These are phyloP conservation scores for Didymella arachidicola DNA, from an alignment of 2,329 filamentous ascomycete genomes.

Conservation along the genomic window DNA sequence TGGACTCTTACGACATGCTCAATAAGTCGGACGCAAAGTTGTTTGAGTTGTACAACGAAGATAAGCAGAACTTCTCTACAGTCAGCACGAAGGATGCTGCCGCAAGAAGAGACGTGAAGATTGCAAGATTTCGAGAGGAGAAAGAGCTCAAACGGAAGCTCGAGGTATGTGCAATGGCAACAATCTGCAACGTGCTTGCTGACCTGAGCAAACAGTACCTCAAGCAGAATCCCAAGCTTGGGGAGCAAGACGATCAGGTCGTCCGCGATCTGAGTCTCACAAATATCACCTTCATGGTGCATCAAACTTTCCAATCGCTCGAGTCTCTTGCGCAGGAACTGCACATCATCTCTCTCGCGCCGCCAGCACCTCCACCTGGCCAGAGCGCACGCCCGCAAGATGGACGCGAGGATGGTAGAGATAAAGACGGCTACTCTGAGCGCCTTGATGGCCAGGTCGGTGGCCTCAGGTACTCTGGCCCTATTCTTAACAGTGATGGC, in stretches of 20 bases:
- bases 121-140: constrained; percentile 82
- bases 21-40: constrained; percentile 69
- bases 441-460: constrained; percentile 69
- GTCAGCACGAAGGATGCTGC: constrained; percentile 71
- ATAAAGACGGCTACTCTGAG: constrained; percentile 69
- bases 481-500: constrained; percentile 78
- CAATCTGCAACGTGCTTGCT: background rate
- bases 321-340: constrained; percentile 86
- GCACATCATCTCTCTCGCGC: constrained; percentile 80
- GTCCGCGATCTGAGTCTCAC: constrained; percentile 80
- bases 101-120: constrained; percentile 80
- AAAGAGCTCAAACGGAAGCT: constrained; percentile 84
- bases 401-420: constrained; percentile 57
- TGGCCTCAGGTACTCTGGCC: constrained; percentile 63
- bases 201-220: constrained; percentile 59
- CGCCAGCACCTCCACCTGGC: constrained; percentile 58
- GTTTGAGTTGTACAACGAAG: constrained; percentile 76
- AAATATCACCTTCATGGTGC: constrained; percentile 74
- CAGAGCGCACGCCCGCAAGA: constrained; percentile 51
- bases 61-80: constrained; percentile 75
- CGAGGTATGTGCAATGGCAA: constrained; percentile 60
- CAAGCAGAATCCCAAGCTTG: constrained; percentile 64
- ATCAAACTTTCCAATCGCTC: constrained; percentile 85
- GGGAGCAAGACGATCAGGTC: constrained; percentile 83
- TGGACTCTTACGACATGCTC: constrained; percentile 82